Evolutionary conservation across 1,139 yeast species (phyloP).

Genomic region (Arxiozyma telluris): DNA sequence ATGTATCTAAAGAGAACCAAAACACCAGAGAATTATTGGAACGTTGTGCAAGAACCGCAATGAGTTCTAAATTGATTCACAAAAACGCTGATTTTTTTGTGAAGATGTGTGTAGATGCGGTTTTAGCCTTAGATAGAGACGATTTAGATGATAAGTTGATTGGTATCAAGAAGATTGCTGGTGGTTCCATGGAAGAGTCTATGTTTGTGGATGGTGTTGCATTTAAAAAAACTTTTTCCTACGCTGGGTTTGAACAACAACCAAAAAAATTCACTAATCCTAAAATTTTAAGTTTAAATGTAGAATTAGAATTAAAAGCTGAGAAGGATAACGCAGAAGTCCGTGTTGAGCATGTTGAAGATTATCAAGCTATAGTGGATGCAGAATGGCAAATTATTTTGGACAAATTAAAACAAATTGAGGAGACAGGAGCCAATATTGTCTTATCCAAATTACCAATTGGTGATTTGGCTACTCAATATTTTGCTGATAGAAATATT

Average conservation of each 20-base stretch:
- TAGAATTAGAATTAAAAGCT: slow-evolving; percentile 92
- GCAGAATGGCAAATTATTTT: slow-evolving; percentile 97
- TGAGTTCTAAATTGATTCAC: slow-evolving; percentile 89
- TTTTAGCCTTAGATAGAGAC: slow-evolving; percentile 70
- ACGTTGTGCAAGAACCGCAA: slow-evolving; percentile 93
- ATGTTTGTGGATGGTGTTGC: slow-evolving; percentile 89
- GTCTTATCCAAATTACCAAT: slow-evolving; percentile 92
- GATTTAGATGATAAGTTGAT: slow-evolving; percentile 83
- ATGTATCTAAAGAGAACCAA: slow-evolving; percentile 40
- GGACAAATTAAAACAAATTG: slow-evolving; percentile 75
- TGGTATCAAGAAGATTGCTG: slow-evolving; percentile 91
- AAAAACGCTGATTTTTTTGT: slow-evolving; percentile 84
- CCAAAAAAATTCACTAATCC: slow-evolving; percentile 80
- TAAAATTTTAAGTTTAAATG: slow-evolving; percentile 74
- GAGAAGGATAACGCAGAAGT: slow-evolving; percentile 99
- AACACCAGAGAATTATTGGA: slow-evolving; percentile 59
- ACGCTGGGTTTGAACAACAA: slow-evolving; percentile 98
- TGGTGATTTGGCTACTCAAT: slow-evolving; percentile 97
- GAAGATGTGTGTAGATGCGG: slow-evolving; percentile 95
- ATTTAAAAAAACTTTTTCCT: slow-evolving; percentile 90
- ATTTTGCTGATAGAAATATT: slow-evolving; percentile 88
- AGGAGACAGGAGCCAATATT: slow-evolving; percentile 80
- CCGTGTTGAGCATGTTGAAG: slow-evolving; percentile 85
- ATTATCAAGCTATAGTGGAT: slow-evolving; percentile 92
- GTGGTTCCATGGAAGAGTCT: slow-evolving; percentile 95